Conservation (phyloP, 495 filamentous ascomycete genomes). For the Venustampulla echinocandica region DNA sequence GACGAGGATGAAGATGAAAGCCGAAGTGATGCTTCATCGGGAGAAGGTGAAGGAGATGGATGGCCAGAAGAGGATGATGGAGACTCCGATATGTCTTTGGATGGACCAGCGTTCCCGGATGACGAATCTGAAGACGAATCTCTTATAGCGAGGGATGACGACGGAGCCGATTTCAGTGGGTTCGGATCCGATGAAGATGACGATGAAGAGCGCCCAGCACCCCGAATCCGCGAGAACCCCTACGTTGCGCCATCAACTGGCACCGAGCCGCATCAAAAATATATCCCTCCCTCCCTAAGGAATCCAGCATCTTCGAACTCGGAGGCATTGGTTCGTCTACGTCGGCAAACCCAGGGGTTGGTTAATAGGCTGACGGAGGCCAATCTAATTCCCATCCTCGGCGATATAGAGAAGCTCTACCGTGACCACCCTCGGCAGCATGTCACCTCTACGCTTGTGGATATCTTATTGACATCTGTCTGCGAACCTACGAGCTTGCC, state of each 20-base stretch:
- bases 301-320: constrained; percentile 50
- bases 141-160: constrained; percentile 22
- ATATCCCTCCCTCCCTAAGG: constrained; percentile 81
- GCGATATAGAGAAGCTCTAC: constrained; percentile 76
- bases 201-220: constrained; percentile 6
- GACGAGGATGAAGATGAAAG: constrained; percentile 19
- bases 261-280: constrained; percentile 41
- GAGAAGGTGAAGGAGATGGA: constrained; percentile 22
- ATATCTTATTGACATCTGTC: constrained; percentile 64
- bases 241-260: constrained; percentile 40
- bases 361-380: constrained; percentile 90
- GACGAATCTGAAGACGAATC: constrained; percentile 23
- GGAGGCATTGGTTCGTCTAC: constrained; percentile 60
- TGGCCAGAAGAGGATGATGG: constrained; percentile 8
- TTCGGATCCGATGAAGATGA: constrained; percentile 20
- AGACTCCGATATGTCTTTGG: constrained; percentile 17
- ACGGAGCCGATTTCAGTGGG: constrained; percentile 22
- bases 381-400: constrained; percentile 71
- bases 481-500: constrained; percentile 66
- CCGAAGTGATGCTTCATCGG: constrained; percentile 17
- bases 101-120: constrained; percentile 14
- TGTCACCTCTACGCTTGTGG: constrained; percentile 69
- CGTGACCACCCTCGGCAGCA: constrained; percentile 68
- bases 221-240: constrained; percentile 39
- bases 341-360: constrained; percentile 74